Base-by-base conservation (phyloP, 2,329 filamentous ascomycete genomes). In the Penicillium nordicum region DNA sequence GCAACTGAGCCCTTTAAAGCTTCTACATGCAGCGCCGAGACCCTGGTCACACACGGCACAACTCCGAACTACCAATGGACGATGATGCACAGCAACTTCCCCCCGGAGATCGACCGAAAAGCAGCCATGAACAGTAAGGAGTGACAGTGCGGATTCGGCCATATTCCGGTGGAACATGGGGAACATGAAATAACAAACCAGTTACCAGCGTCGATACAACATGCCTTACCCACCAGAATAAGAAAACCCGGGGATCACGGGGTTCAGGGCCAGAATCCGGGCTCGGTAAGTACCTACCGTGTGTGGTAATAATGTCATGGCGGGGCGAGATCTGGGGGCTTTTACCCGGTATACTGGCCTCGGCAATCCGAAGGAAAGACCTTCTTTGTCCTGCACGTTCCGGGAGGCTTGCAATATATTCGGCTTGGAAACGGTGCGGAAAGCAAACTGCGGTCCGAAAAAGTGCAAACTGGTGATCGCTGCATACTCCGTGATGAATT, bases 31-130 rank as follows among this genome's bases (percentile, higher is more conserved):
- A 42, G 7, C 23, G 21, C 27, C 21, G 4, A 8, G 3, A n/a
- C 12, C 25, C 18, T 8, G 21, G 23, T 45, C 25, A 25, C 40
- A n/a, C 29, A 43, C 53, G 60, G 57, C 50, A 30, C 25, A 42
- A 60, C 40, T 61, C 60, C 63, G 53, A 60, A 25, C 32, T 21
- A 30, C 42, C 54, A 29, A 40, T 36, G 32, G 18, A 16, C 32
- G 27, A 27, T n/a, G 25, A 34, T 32, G 47, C 18, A 43, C 52
- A 45, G 53, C 50, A 59, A 52, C 16, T 58, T 58, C 51, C 43
- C 55, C 57, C 60, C 61, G 63, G 52, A 44, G 59, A 65, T 62
- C 59, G 55, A 50, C 63, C 55, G 43, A 55, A 27, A 41, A 30
- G 47, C 37, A 37, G 25, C 58, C 52, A 48, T 27, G 47, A 51